Base-by-base conservation (phyloP, 352 stramenopile species). In the Thalassiosira exigua region DNA sequence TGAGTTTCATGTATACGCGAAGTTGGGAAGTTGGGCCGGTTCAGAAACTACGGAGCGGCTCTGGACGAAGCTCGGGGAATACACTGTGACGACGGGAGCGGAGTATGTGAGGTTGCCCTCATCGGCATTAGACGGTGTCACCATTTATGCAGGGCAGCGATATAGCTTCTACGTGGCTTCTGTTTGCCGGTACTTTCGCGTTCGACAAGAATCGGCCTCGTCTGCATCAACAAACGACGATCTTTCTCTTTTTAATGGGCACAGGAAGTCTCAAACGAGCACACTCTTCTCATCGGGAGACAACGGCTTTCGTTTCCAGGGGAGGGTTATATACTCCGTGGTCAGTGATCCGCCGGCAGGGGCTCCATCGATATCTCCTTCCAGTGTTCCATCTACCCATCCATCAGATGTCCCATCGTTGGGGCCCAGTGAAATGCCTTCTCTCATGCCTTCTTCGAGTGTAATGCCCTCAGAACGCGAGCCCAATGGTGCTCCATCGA, bases 91-190 rank as follows among this genome's bases (percentile, higher is more conserved):
- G 21, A 29, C 21, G 0, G 53, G 11, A 17, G 9, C 22, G 0
- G 71, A 71, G 30, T 36, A 58, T 53, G 30, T 74, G 9, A 14
- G 7, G n/a, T 51, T 80, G 24, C 60, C 71, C 29, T 62, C 27
- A 14, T 12, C 46, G 33, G 22, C 26, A 1, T 57, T 80, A 32
- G 12, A 73, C 2, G 1, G 30, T 53, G 71, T 80, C 1, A 46
- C 32, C 1, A 56, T 80, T 2, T 69, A 80, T 17, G 56, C 71
- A 14, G 61, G 65, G 4, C 48, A 74, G 33, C 64, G 51, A 26
- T 50, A 71, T 19, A 56, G 30, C 19, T 79, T 79, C 48, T 79
- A 79, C 32, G 69, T 74, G 29, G 61, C 54, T 9, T 57, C 26
- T 39, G 21, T 69, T 48, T 44, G 53, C 11, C 51, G 62, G 17